Conservation (phyloP, 495 filamentous ascomycete genomes). For the Penicillium pancosmium region DNA sequence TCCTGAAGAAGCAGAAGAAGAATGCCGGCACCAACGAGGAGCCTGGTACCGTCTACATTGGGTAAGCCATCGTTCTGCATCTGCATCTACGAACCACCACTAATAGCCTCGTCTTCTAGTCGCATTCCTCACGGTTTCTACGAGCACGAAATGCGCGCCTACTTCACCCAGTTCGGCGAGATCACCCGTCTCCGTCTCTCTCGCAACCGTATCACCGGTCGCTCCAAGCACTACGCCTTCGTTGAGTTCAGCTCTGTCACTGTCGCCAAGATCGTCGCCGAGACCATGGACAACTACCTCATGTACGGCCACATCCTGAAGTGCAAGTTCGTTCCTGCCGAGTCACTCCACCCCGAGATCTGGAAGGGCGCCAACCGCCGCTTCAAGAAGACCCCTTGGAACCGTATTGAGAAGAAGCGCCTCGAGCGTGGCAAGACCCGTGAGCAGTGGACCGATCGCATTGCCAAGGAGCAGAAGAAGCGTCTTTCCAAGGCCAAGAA, state of each 20-base stretch:
- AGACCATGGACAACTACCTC: slow-evolving; percentile 97
- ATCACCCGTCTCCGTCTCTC: slow-evolving; percentile 83
- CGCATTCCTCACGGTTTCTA: slow-evolving; percentile 95
- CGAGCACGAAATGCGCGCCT: slow-evolving; percentile 90
- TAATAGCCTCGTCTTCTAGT: slow-evolving; percentile 31
- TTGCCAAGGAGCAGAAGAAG: slow-evolving; percentile 69
- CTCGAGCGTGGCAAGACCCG: slow-evolving; percentile 70
- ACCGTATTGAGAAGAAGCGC: slow-evolving; percentile 74
- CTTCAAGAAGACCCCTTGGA: slow-evolving; percentile 86
- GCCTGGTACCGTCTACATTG: slow-evolving; percentile 85
- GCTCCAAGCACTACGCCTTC: slow-evolving; percentile 89
- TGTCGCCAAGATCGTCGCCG: slow-evolving; percentile 85
- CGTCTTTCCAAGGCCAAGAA: slow-evolving; percentile 68
- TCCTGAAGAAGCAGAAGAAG: slow-evolving; percentile 53
- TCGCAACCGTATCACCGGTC: slow-evolving; percentile 85
- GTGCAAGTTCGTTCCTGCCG: slow-evolving; percentile 73
- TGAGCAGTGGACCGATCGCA: slow-evolving; percentile 73
- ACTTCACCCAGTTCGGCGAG: slow-evolving; percentile 93
- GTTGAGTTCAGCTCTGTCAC: slow-evolving; percentile 79
- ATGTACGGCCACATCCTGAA: slow-evolving; percentile 91
- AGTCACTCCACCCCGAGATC: slow-evolving; percentile 75
- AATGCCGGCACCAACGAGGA: slow-evolving; percentile 45
- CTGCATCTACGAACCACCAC: neutral
- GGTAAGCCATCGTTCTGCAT: slow-evolving; percentile 39
- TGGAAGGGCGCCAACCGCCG: slow-evolving; percentile 87